phyloP scores from a whole-genome alignment of 2,329 filamentous ascomycete genomes.

The Penicillium olsonii region DNA sequence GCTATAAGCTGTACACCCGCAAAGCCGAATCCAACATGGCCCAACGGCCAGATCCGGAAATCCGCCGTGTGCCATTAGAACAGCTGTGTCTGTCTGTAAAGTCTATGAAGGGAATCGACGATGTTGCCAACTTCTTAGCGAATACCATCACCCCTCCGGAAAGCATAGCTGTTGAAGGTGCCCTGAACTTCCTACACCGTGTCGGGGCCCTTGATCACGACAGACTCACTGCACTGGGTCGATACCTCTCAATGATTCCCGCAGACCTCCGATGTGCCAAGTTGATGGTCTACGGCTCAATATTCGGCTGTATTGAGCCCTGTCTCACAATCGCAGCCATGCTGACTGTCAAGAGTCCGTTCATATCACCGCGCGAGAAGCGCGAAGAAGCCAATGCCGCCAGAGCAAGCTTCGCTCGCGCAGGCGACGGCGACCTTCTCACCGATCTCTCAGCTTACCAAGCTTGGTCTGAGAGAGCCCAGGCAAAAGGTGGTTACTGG shows the following conservation, averaged over 20 bases:
- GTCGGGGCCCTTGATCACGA: constrained; percentile 89
- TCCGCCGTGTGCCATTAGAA: constrained; percentile 87
- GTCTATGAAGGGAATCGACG: constrained; percentile 80
- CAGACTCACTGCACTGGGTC: constrained; percentile 84
- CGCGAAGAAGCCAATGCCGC: constrained; percentile 80
- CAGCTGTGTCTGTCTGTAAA: constrained; percentile 93
- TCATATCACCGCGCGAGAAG: constrained; percentile 79
- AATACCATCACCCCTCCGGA: constrained; percentile 89
- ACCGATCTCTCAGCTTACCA: constrained; percentile 84
- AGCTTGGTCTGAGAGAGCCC: constrained; percentile 71
- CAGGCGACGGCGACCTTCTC: constrained; percentile 79
- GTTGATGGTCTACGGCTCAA: constrained; percentile 90
- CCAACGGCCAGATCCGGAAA: constrained; percentile 88
- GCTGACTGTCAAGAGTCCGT: constrained; percentile 84
- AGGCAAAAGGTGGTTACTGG: constrained; percentile 43
- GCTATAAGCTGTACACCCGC: constrained; percentile 92
- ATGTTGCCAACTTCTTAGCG: constrained; percentile 78
- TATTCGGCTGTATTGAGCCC: constrained; percentile 88
- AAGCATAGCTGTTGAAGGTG: constrained; percentile 79
- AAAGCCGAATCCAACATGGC: constrained; percentile 82
- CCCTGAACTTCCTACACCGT: constrained; percentile 72
- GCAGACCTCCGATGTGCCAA: constrained; percentile 92
- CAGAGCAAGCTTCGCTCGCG: constrained; percentile 68
- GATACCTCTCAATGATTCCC: constrained; percentile 92
- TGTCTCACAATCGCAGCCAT: constrained; percentile 88